Evolutionary conservation across 441 rosid genomes (phyloP), one percentile per base, ranked within the genome.

Genomic region (Populus hybrid): DNA sequence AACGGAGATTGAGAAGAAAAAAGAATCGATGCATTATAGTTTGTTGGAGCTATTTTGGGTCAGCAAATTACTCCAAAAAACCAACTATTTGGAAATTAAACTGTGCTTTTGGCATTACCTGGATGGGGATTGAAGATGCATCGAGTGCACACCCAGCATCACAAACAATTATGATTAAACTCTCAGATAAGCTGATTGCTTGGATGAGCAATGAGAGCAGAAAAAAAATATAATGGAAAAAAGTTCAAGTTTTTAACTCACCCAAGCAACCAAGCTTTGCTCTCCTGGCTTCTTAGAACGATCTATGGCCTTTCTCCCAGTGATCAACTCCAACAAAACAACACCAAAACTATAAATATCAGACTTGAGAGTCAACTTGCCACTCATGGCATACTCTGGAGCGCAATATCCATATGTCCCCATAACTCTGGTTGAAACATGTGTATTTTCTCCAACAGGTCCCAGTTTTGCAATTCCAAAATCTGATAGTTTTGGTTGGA

Each of bases 311-410:
- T 86, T 91, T 8, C 97, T 88, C 54, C 99, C 99, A 4, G 98
- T 96, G 77, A 96, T 91, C 73, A 96, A 82, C 86, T 96, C 99
- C 72, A 96, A 77, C 79, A 96, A 81, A 65, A 94, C 97, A 4
- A 94, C 99, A 61, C 98, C 98, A 21, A 96, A 96, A 85, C 99
- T 91, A 74, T 94, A 96, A 23, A 94, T 97, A 77, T 96, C 99
- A 46, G 99, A 96, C 82, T 94, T 96, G 12, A 92, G 91, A 0
- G 99, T 96, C 82, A 96, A 84, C 73, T 96, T 98, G 64, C 99
- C 99, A 1, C 97, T 95, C 99, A 95, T 94, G 77, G 99, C 99
- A 74, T 95, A 95, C 83, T 95, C 98, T 0, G 99, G 99, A 66
- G 98, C 99, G 82, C 99, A 95, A 67, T 95, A 95, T 36, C 99